These are phyloP conservation scores for Nasturtium officinale DNA, from an alignment of 345 rosid species.

Conservation along the genomic window DNA sequence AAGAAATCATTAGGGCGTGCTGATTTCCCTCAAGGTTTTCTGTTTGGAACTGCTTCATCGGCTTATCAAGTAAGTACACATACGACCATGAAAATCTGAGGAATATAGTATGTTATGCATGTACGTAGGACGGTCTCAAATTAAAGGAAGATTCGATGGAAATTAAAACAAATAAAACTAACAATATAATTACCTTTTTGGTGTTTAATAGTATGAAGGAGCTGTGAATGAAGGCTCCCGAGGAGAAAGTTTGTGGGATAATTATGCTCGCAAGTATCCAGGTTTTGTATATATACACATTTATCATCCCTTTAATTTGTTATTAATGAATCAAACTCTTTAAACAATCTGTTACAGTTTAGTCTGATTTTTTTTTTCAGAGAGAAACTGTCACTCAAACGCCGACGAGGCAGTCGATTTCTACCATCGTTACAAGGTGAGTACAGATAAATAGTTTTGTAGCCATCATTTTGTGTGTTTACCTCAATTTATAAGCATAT, in stretches of 20 bases:
- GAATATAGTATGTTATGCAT: not conserved
- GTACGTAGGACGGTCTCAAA: no score
- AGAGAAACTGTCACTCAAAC: slow-evolving; percentile 30
- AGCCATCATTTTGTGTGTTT: not conserved
- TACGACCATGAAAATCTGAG: not conserved
- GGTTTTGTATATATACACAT: slow-evolving; percentile 16
- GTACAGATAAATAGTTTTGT: not conserved
- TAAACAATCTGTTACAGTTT: not conserved
- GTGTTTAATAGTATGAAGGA: slow-evolving; percentile 32
- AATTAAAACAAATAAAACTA: not conserved
- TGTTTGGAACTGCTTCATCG: slow-evolving; percentile 45
- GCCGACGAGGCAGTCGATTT: slow-evolving; percentile 42
- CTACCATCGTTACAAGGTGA: slow-evolving; percentile 48
- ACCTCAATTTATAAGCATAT: not conserved
- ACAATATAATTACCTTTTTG: not conserved
- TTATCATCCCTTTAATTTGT: not conserved
- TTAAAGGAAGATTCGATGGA: not conserved
- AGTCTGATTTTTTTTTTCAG: not conserved
- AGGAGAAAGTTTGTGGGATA: slow-evolving; percentile 46
- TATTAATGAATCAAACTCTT: not conserved
- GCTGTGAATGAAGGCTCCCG: slow-evolving; percentile 29
- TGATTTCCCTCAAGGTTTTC: slow-evolving; percentile 34
- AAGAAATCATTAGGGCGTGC: slow-evolving; percentile 27
- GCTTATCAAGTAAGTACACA: slow-evolving; percentile 36
- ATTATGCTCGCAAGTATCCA: slow-evolving; percentile 36